Percentiles rank a stretch among this genome's conserved stretches.
phyloP scores from a whole-genome alignment of 805 yeast genomes.

The Kodamaea kaohsiungensis region DNA sequence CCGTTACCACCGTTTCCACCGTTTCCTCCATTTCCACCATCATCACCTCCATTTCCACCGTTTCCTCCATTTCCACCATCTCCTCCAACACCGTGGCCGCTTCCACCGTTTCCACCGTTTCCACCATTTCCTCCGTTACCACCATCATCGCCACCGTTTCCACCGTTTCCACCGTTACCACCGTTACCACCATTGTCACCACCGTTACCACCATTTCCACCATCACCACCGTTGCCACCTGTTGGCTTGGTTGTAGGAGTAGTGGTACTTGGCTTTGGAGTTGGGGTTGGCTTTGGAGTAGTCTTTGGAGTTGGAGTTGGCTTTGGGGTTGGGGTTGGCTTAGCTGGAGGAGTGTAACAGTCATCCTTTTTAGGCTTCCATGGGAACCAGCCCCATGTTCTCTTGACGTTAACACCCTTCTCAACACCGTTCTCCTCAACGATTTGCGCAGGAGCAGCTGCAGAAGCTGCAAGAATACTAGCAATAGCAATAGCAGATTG shows the following conservation, averaged over 20 bases:
- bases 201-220: background rate
- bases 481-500: slow-evolving; percentile 4
- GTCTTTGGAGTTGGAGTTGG: background rate
- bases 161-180: background rate
- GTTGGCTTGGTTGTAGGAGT: slow-evolving; percentile 1
- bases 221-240: background rate
- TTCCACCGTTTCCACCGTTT: background rate
- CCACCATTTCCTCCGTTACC: background rate
- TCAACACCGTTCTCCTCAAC: background rate
- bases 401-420: background rate
- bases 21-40: background rate
- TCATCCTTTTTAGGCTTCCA: background rate
- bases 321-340: background rate
- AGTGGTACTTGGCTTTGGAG: background rate
- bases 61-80: background rate
- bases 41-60: background rate
- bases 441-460: slow-evolving; percentile 1
- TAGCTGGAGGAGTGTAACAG: background rate
- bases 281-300: background rate
- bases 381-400: background rate
- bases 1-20: background rate
- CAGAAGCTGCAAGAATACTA: background rate
- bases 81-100: too few species aligned
- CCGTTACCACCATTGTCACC: background rate
- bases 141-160: background rate